phyloP scores from a whole-genome alignment of 805 yeast genomes.

The Wickerhamiella vanderwaltii region DNA sequence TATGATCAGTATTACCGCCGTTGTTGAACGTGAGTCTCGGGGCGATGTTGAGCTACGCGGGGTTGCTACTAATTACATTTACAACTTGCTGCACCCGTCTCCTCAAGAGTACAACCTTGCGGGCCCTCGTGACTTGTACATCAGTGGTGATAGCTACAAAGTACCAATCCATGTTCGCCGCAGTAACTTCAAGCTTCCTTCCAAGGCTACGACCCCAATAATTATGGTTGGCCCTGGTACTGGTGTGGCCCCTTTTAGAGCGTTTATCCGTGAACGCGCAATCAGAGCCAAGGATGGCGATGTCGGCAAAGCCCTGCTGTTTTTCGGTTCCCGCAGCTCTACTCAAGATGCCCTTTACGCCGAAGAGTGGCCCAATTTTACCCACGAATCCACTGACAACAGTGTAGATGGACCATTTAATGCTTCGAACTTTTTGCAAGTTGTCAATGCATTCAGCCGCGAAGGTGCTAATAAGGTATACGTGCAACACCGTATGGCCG shows the following conservation, averaged over 20 bases:
- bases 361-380: slow-evolving; percentile 77
- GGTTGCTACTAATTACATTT: slow-evolving; percentile 80
- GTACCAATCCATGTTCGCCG: slow-evolving; percentile 89
- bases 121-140: slow-evolving; percentile 60
- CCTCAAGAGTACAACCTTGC: slow-evolving; percentile 56
- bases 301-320: slow-evolving; percentile 64
- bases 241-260: slow-evolving; percentile 97
- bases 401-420: slow-evolving; percentile 15
- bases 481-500: slow-evolving; percentile 67
- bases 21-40: slow-evolving; percentile 54
- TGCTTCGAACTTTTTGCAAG: slow-evolving; percentile 29
- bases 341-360: slow-evolving; percentile 71
- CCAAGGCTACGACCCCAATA: slow-evolving; percentile 69
- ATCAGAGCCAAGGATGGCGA: slow-evolving; percentile 36
- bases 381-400: slow-evolving; percentile 12
- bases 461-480: slow-evolving; percentile 53
- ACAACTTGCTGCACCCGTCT: slow-evolving; percentile 35
- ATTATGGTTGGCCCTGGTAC: slow-evolving; percentile 97
- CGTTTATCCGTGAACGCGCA: slow-evolving; percentile 82
- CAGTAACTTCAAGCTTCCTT: slow-evolving; percentile 87
- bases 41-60: slow-evolving; percentile 47
- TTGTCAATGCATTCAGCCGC: slow-evolving; percentile 81
- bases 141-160: slow-evolving; percentile 26
- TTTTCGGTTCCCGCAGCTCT: slow-evolving; percentile 79
- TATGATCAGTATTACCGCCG: slow-evolving; percentile 74